Base-by-base conservation (phyloP, 371 early-diverging fungal genomes). In the Nematocida ironsii region DNA sequence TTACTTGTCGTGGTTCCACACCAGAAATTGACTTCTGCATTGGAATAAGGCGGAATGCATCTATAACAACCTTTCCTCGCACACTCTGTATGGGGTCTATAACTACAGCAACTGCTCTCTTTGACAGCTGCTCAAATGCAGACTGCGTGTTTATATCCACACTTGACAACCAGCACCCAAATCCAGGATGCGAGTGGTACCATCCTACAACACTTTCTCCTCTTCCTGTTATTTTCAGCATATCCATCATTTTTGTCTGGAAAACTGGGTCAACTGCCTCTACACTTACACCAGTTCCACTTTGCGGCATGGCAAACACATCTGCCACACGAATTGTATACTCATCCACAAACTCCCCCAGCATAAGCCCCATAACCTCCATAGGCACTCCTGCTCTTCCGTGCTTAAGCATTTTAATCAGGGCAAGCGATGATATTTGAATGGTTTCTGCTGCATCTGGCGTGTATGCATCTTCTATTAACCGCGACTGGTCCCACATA, bases 111-210 rank as follows among this genome's bases (percentile, higher is more conserved):
- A 98, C 97, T 20, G 98, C 94, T 67, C 99, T 91, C 82, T 91
- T 93, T 85, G 94, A 93, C 76, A 99, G 89, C 74, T 92, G 90
- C 88, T 99, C 98, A 83, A 84, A 83, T 27, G 57, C 61, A 7
- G 74, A 52, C 87, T 98, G 98, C 64, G 99, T 99, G 88, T 94
- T 95, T 57, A 98, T 93, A 89, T 99, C 98, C 18, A 97, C 97
- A 83, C 93, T 95, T 16, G 96, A 95, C 40, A 99, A 90, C 99
- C 98, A 99, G 90, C 98, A 98, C 25, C 99, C 99, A 86, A 98
- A 99, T 69, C 98, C 99, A 40, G 99, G 99, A 88, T 99, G 99
- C 70, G 96, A 95, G 89, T 99, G 99, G 87, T 99, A 99, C 99
- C 99, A 99, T 20, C 99, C 99, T 23, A 99, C 97, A n/a, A 98